Base-by-base conservation (phyloP, 2,329 filamentous ascomycete species). In the Juglanconis oblonga region DNA sequence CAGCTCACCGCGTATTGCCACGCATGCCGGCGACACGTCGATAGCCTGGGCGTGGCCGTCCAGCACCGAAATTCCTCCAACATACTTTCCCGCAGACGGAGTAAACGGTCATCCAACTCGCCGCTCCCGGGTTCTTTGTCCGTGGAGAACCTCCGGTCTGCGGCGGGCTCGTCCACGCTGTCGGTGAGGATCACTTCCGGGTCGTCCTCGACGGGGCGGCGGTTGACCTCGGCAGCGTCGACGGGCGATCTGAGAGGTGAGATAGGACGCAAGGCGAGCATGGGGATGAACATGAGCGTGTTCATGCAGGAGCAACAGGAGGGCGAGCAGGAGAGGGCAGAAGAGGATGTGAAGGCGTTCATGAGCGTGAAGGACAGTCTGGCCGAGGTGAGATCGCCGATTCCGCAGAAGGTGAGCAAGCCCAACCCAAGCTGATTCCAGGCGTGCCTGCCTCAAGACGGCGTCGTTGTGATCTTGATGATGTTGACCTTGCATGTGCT, bases 1-100 rank as follows among this genome's bases (percentile, higher is more conserved):
- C 56, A 62, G 35, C 56, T 62, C n/a, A 59, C 56, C 17, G 58
- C 59, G 11, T 62, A 62, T 56, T 62, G 59, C 40, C 56, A 62
- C 48, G 44, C 59, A 24, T 62, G 59, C 40, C 56, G 59, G 17
- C 56, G 49, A 14, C 52, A 55, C 35, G 56, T 59, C 29, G 59
- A 62, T 52, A 62, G 53, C 52, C 49, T 58, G 5, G 59, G 56
- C n/a, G 40, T 57, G 10, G 55, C 45, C 45, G 29, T 24, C 9
- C 45, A 48, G 7, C 9, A 48, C 24, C 45, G 45, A 17, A 48
- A n/a, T 10, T 5, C 24, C 45, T 3, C 17, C 24, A 48, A 48
- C 9, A 31, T 7, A 31, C 45, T 48, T 10, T 48, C 55, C 5
- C 33, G 55, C 33, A 36, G 48, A n/a, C 55, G 55, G 4, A 52